Percentiles rank a stretch among this genome's conserved stretches.
Conservation (phyloP, 805 yeast genomes). For the Myxozyma neotropica region DNA sequence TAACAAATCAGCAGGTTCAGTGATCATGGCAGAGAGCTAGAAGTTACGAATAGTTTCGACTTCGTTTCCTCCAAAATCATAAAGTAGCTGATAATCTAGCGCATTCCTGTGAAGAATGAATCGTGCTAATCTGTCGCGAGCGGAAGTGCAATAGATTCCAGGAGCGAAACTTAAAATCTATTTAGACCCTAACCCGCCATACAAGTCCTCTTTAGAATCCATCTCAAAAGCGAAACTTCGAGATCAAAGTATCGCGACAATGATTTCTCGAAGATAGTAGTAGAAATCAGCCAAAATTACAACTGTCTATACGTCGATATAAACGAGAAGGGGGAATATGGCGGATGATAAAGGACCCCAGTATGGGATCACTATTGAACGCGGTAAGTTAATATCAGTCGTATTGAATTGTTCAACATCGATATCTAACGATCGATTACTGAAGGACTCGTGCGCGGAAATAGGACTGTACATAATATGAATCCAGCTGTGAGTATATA, state of each 20-base stretch:
- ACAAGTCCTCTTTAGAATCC: not conserved
- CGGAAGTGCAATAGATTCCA: too few species aligned
- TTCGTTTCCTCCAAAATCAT: too few species aligned
- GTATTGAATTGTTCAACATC: too few species aligned
- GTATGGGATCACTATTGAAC: conserved; percentile 27
- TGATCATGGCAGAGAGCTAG: too few species aligned
- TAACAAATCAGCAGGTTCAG: too few species aligned
- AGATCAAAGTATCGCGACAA: not conserved
- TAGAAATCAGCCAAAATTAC: not conserved
- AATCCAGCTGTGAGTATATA: conserved; percentile 27
- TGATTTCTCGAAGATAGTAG: not conserved
- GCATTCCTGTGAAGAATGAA: too few species aligned
- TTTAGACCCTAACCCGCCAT: not conserved
- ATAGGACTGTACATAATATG: conserved; percentile 23
- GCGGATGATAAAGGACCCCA: conserved; percentile 17
- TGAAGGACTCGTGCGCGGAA: conserved; percentile 26
- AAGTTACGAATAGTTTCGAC: too few species aligned
- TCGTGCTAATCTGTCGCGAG: too few species aligned
- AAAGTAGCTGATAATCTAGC: too few species aligned
- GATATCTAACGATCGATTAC: too few species aligned
- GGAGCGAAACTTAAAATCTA: too few species aligned
- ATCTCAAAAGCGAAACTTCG: not conserved
- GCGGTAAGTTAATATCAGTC: conserved; percentile 18
- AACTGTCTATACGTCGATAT: too few species aligned
- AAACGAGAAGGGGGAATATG: not conserved